Percentiles rank a stretch among this genome's conserved stretches.
Evolutionary conservation across 768 basidiomycete species (phyloP).

Genomic region (Naganishia antarctica): DNA sequence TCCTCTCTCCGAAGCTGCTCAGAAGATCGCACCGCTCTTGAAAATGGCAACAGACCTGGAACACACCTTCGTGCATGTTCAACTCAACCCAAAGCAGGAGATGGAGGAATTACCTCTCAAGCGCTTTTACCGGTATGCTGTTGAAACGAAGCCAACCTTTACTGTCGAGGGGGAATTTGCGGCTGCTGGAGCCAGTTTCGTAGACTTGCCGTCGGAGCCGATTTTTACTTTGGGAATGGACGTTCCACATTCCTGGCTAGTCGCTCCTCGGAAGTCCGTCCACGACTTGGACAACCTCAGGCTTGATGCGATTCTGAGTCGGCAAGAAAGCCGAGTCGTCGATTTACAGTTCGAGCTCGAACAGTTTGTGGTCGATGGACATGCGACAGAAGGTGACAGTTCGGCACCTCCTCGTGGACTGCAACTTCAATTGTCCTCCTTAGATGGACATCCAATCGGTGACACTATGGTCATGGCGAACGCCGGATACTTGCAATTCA

Average conservation of each 20-base stretch:
- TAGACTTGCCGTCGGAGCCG: slow-evolving; percentile 70
- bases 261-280: slow-evolving; percentile 76
- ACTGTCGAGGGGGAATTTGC: slow-evolving; percentile 64
- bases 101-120: slow-evolving; percentile 81
- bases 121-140: slow-evolving; percentile 80
- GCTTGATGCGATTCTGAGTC: slow-evolving; percentile 60
- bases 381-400: slow-evolving; percentile 69
- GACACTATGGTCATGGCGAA: slow-evolving; percentile 93
- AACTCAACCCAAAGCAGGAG: slow-evolving; percentile 63
- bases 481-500: slow-evolving; percentile 93
- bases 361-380: slow-evolving; percentile 87
- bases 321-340: slow-evolving; percentile 29
- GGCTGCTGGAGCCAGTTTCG: slow-evolving; percentile 61
- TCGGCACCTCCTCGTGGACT: slow-evolving; percentile 77
- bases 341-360: slow-evolving; percentile 67
- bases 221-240: slow-evolving; percentile 95
- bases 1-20: slow-evolving; percentile 75
- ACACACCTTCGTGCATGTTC: slow-evolving; percentile 60
- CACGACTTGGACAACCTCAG: slow-evolving; percentile 97
- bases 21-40: slow-evolving; percentile 78
- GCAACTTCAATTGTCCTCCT: slow-evolving; percentile 71
- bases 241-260: slow-evolving; percentile 85
- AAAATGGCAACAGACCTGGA: slow-evolving; percentile 46
- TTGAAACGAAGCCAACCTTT: slow-evolving; percentile 60
- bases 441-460: slow-evolving; percentile 55